phyloP scores from a whole-genome alignment of 768 basidiomycete genomes.

The Amanita molliuscula region DNA sequence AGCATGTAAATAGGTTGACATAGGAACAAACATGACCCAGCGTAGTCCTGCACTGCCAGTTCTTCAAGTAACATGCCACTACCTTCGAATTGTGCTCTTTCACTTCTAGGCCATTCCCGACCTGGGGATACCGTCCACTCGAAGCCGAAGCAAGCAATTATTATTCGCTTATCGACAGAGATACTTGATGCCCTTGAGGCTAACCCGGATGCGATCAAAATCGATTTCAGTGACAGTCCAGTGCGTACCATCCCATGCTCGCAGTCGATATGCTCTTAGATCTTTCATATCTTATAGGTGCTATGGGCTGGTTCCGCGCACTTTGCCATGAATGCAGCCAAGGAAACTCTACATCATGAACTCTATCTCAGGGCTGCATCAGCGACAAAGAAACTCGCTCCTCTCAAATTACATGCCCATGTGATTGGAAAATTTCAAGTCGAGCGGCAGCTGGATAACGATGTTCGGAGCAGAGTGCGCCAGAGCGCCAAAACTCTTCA shows the following conservation, averaged over 20 bases:
- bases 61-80: slow-evolving; percentile 46
- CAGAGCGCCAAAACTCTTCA: slow-evolving; percentile 30
- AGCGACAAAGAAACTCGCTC: slow-evolving; percentile 45
- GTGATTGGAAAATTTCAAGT: slow-evolving; percentile 66
- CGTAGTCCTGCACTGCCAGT: background rate
- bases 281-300: slow-evolving; percentile 29
- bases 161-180: slow-evolving; percentile 66
- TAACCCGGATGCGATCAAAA: slow-evolving; percentile 34
- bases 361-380: slow-evolving; percentile 60
- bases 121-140: slow-evolving; percentile 42
- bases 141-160: slow-evolving; percentile 63
- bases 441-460: slow-evolving; percentile 44
- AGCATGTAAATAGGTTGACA: slow-evolving; percentile 31
- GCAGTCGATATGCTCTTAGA: background rate
- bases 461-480: slow-evolving; percentile 34
- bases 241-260: slow-evolving; percentile 26
- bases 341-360: slow-evolving; percentile 55
- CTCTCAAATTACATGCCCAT: slow-evolving; percentile 65
- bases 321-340: slow-evolving; percentile 45
- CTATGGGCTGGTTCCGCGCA: slow-evolving; percentile 55
- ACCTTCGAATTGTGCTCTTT: slow-evolving; percentile 39
- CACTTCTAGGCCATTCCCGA: slow-evolving; percentile 47
- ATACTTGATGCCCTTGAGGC: slow-evolving; percentile 58
- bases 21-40: background rate
- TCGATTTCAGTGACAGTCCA: slow-evolving; percentile 52